A percentile compares a stretch with the other conserved stretches of the same genome.
These are phyloP conservation scores for Pythium coloratum DNA, from an alignment of 352 stramenopile species.

Conservation along the genomic window DNA sequence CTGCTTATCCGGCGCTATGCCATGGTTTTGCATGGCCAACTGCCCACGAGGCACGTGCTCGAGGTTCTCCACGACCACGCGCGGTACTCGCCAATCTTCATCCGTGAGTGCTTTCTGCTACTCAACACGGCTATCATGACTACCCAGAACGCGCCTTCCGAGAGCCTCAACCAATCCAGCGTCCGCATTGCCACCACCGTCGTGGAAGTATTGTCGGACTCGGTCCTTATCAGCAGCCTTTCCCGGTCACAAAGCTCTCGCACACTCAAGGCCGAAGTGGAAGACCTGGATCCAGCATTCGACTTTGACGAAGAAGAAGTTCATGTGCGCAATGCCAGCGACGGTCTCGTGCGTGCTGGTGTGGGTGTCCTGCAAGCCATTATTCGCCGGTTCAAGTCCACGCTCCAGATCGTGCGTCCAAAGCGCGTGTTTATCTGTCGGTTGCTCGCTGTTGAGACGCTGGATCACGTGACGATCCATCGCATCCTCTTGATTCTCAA, in stretches of 20 bases:
- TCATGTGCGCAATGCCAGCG: constrained; percentile 57
- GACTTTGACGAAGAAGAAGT: constrained; percentile 66
- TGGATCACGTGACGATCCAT: constrained; percentile 73
- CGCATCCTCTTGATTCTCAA: constrained; percentile 66
- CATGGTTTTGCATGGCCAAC: constrained; percentile 77
- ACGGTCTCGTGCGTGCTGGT: constrained; percentile 68
- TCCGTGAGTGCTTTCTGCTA: constrained; percentile 77
- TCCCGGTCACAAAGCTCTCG: constrained; percentile 29
- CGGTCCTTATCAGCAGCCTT: constrained; percentile 49
- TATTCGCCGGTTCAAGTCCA: constrained; percentile 68
- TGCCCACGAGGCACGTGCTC: constrained; percentile 61
- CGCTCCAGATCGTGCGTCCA: constrained; percentile 55
- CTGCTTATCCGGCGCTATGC: constrained; percentile 74
- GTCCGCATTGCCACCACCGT: constrained; percentile 45
- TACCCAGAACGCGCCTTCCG: constrained; percentile 55
- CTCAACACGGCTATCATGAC: constrained; percentile 75
- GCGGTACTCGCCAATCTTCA: constrained; percentile 46
- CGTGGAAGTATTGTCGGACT: constrained; percentile 61
- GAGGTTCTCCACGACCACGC: constrained; percentile 58
- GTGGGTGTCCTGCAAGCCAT: constrained; percentile 72
- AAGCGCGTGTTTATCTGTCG: constrained; percentile 76
- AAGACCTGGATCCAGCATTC: constrained; percentile 37
- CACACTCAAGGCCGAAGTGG: constrained; percentile 1
- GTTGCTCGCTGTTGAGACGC: constrained; percentile 64
- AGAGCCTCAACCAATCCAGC: constrained; percentile 64